phyloP scores from a whole-genome alignment of 352 stramenopile genomes.

The Phytopythium cucurbitacearum region DNA sequence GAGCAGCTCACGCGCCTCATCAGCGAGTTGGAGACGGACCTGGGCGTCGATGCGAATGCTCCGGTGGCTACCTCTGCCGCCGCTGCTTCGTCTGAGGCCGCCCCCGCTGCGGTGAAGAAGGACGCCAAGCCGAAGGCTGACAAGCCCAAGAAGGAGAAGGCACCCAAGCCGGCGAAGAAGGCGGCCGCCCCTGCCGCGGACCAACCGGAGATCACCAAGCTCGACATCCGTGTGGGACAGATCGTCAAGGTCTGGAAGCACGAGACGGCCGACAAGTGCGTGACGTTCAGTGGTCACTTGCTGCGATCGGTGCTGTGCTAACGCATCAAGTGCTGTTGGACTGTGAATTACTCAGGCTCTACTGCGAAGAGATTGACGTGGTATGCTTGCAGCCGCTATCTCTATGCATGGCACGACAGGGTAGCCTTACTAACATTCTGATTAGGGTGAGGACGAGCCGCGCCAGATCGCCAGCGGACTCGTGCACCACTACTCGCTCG shows the following conservation, averaged over 20 bases:
- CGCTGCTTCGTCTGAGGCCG: neutral
- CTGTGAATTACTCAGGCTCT: constrained; percentile 38
- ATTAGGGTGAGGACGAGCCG: constrained; percentile 65
- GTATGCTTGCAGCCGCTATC: constrained; percentile 3
- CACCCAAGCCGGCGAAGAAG: constrained; percentile 47
- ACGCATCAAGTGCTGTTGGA: neutral
- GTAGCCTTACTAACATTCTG: no score
- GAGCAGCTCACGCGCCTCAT: constrained; percentile 75
- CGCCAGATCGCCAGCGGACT: constrained; percentile 85
- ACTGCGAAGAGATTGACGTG: constrained; percentile 91
- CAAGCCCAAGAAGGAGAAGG: constrained; percentile 32
- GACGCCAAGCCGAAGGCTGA: constrained; percentile 21
- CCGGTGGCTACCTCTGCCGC: constrained; percentile 19
- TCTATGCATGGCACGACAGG: no score
- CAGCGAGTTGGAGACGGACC: constrained; percentile 58
- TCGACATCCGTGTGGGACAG: constrained; percentile 89
- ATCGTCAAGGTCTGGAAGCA: constrained; percentile 93
- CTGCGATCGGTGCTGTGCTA: constrained; percentile 1
- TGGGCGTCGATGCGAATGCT: constrained; percentile 70
- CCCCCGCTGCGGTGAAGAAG: constrained; percentile 1
- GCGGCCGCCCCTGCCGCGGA: constrained; percentile 32
- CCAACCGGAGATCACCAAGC: constrained; percentile 88
- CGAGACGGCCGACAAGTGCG: constrained; percentile 84
- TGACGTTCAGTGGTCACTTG: constrained; percentile 1
- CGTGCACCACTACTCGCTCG: constrained; percentile 84